Evolutionary conservation across 1,139 yeast genomes (phyloP).

Genomic region (Chernovozyma aurita): DNA sequence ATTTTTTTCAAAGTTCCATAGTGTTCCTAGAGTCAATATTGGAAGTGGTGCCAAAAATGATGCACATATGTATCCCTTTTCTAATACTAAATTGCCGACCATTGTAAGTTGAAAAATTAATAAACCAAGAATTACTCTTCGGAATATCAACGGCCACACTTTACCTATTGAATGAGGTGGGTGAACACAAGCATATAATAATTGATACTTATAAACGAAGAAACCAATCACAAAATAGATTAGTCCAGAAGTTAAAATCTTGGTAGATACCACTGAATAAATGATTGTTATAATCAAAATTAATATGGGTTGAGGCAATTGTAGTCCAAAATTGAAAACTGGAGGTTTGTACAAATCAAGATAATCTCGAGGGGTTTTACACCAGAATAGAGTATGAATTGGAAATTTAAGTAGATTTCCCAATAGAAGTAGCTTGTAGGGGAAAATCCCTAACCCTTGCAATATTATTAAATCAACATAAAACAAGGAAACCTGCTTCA

Average conservation of each 20-base stretch:
- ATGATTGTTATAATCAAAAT: slow-evolving; percentile 58
- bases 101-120: slow-evolving; percentile 76
- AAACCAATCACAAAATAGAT: slow-evolving; percentile 60
- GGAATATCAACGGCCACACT: slow-evolving; percentile 64
- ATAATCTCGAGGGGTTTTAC: slow-evolving; percentile 59
- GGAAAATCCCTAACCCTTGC: slow-evolving; percentile 84
- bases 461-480: slow-evolving; percentile 78
- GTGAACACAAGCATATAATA: slow-evolving; percentile 62
- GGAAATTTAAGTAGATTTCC: slow-evolving; percentile 62
- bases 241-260: slow-evolving; percentile 60
- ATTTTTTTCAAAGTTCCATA: slow-evolving; percentile 79
- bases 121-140: slow-evolving; percentile 55
- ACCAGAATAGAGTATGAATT: slow-evolving; percentile 43
- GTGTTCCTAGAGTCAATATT: slow-evolving; percentile 55
- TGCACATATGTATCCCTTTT: slow-evolving; percentile 74
- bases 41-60: slow-evolving; percentile 73
- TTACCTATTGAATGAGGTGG: slow-evolving; percentile 70
- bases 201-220: slow-evolving; percentile 62
- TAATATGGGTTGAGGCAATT: slow-evolving; percentile 61
- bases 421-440: slow-evolving; percentile 63
- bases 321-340: slow-evolving; percentile 59
- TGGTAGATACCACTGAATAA: slow-evolving; percentile 62
- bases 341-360: slow-evolving; percentile 49
- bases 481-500: slow-evolving; percentile 66
- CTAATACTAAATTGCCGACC: slow-evolving; percentile 82